Evolutionary conservation across 495 filamentous ascomycete species (phyloP).

Genomic region (Podospora sp.): DNA sequence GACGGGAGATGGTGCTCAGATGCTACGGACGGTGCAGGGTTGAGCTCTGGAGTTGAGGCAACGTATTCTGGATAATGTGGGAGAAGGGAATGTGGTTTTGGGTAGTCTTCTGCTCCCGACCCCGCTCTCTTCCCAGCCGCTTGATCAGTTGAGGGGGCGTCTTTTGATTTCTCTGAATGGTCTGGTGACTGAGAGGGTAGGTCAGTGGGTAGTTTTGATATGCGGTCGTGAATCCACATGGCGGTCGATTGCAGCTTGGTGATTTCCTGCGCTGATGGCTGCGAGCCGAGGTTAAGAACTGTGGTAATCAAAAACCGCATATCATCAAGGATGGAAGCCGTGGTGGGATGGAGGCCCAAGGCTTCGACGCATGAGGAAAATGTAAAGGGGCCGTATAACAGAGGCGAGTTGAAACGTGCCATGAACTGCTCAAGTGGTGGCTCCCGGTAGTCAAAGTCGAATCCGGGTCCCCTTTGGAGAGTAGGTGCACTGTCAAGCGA

Average conservation of each 20-base stretch:
- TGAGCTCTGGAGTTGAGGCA: background rate
- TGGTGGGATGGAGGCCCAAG: slow-evolving; percentile 24
- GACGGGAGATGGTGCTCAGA: background rate
- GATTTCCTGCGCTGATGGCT: slow-evolving; percentile 21
- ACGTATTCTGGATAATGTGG: slow-evolving; percentile 21
- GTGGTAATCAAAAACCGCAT: slow-evolving; percentile 25
- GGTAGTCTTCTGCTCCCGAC: background rate
- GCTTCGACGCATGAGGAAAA: slow-evolving; percentile 21
- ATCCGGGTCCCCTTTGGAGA: slow-evolving; percentile 20
- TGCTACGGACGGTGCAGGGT: background rate
- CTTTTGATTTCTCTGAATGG: background rate
- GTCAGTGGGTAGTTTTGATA: slow-evolving; percentile 15
- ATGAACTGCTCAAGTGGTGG: slow-evolving; percentile 22
- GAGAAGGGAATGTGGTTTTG: slow-evolving; percentile 23
- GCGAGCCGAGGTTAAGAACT: slow-evolving; percentile 17
- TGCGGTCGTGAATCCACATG: slow-evolving; percentile 24
- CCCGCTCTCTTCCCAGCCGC: background rate
- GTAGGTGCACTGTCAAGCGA: slow-evolving; percentile 22
- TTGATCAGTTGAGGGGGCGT: background rate
- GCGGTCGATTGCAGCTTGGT: slow-evolving; percentile 22
- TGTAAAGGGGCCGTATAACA: slow-evolving; percentile 18
- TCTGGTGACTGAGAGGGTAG: slow-evolving; percentile 10
- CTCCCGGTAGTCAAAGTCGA: slow-evolving; percentile 28
- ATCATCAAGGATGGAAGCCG: slow-evolving; percentile 34
- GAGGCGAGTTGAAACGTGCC: slow-evolving; percentile 27